A percentile compares a stretch with the other conserved stretches of the same genome.
Evolutionary conservation across 495 filamentous ascomycete genomes (phyloP).

Genomic region (Neohortaea acidophila): DNA sequence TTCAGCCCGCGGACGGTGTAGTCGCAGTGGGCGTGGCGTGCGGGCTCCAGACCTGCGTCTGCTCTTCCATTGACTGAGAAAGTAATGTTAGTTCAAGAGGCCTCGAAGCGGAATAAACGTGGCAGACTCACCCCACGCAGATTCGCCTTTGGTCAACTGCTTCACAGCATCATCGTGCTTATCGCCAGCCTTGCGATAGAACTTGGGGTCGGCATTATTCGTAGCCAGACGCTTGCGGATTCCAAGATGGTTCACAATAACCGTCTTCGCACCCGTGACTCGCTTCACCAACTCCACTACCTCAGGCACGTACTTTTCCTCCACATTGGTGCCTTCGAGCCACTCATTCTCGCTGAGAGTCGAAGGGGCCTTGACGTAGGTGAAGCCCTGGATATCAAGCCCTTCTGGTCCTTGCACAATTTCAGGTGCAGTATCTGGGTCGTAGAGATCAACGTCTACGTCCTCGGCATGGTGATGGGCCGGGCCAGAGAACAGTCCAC

Average conservation of each 20-base stretch:
- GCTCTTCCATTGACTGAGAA: not conserved
- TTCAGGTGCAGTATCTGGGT: not conserved
- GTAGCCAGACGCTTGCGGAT: slow-evolving; percentile 2
- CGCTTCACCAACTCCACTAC: not conserved
- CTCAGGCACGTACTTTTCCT: not conserved
- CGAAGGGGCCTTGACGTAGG: not conserved
- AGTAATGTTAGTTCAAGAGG: not conserved
- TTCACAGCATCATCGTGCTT: slow-evolving; percentile 3
- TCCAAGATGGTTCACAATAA: slow-evolving; percentile 1
- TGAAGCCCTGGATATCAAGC: slow-evolving; percentile 2
- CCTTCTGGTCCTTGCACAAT: slow-evolving; percentile 1
- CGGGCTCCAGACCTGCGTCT: slow-evolving; percentile 2
- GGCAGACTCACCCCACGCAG: not conserved
- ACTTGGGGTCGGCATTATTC: slow-evolving; percentile 1
- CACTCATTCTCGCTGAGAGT: not conserved
- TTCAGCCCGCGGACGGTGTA: slow-evolving; percentile 1
- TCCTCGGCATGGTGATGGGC: not conserved
- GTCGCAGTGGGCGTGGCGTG: slow-evolving; percentile 1
- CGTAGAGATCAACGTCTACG: slow-evolving; percentile 2
- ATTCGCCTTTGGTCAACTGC: not conserved
- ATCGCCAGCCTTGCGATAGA: slow-evolving; percentile 3
- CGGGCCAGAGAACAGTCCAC: slow-evolving; percentile 1
- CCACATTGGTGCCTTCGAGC: not conserved
- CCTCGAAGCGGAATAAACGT: no score
- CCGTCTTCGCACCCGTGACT: slow-evolving; percentile 1